These are phyloP conservation scores for Fusarium pseudocircinatum DNA, from an alignment of 2,329 filamentous ascomycete genomes.

Conservation along the genomic window DNA sequence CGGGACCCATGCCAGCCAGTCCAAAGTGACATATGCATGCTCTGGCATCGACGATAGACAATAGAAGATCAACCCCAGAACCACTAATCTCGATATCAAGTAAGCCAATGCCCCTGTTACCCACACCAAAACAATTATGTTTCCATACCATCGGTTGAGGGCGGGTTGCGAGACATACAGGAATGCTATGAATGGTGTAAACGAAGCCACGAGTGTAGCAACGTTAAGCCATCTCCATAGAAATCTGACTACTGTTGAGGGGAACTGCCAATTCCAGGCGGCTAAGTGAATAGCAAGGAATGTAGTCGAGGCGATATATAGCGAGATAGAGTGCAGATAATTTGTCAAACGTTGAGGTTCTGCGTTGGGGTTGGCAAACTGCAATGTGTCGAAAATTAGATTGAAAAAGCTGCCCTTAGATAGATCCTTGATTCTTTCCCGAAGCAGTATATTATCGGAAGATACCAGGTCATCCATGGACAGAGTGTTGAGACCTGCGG, in stretches of 20 bases:
- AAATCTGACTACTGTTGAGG: rapidly evolving
- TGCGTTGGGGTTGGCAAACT: no score
- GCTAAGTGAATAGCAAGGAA: not conserved
- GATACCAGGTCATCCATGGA: not conserved
- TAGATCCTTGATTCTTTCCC: not conserved
- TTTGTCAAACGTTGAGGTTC: no score
- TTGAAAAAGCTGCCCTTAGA: no score
- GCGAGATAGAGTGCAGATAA: not conserved
- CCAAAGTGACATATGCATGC: rapidly evolving
- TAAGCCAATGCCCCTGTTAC: no score
- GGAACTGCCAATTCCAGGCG: not conserved
- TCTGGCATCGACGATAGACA: not conserved
- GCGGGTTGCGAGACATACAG: no score
- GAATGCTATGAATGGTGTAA: no score
- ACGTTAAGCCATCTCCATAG: not conserved
- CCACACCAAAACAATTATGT: no score
- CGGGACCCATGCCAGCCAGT: not conserved
- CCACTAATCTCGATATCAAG: no score
- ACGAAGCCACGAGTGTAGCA: rapidly evolving
- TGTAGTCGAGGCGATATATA: not conserved
- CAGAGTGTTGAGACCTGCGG: rapidly evolving
- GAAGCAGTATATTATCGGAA: rapidly evolving
- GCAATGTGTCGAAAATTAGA: no score
- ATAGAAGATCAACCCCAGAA: rapidly evolving
- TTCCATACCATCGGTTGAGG: no score